Evolutionary conservation across 306 rosid genomes (phyloP).

Genomic region (Ziziphus jujuba): DNA sequence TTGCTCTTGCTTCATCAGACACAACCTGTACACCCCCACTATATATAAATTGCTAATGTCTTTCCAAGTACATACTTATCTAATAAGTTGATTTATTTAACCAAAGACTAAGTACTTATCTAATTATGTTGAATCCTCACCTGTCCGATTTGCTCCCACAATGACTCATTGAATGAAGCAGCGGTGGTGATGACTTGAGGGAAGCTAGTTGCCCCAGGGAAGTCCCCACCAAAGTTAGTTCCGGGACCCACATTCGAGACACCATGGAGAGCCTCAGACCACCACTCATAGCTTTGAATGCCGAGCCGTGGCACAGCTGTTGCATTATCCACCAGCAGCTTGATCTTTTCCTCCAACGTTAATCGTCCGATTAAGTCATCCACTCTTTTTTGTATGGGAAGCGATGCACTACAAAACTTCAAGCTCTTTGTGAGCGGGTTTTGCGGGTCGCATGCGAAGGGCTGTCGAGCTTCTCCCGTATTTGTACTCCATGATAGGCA

Average conservation of each 20-base stretch:
- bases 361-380: conserved; percentile 63
- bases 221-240: conserved; percentile 66
- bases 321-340: conserved; percentile 72
- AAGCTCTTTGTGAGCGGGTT: conserved; percentile 46
- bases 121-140: conserved; percentile 33
- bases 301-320: conserved; percentile 63
- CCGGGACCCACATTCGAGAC: conserved; percentile 87
- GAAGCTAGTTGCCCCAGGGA: conserved; percentile 71
- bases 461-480: conserved; percentile 33
- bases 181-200: conserved; percentile 93
- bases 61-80: too few relatives aligned
- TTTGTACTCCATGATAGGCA: background rate
- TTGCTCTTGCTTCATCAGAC: conserved; percentile 86
- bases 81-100: too few relatives aligned
- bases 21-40: conserved; percentile 68
- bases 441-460: conserved; percentile 73
- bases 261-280: conserved; percentile 40
- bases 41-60: too few relatives aligned
- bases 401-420: conserved; percentile 41
- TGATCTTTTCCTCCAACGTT: conserved; percentile 61
- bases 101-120: background rate
- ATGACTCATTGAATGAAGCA: conserved; percentile 76
- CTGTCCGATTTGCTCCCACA: conserved; percentile 78
- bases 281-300: conserved; percentile 76
- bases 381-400: conserved; percentile 49